Percentiles rank a stretch among this genome's conserved stretches.
Conservation (phyloP, 352 stramenopile genomes). For the Phytophthora pseudosyringae region DNA sequence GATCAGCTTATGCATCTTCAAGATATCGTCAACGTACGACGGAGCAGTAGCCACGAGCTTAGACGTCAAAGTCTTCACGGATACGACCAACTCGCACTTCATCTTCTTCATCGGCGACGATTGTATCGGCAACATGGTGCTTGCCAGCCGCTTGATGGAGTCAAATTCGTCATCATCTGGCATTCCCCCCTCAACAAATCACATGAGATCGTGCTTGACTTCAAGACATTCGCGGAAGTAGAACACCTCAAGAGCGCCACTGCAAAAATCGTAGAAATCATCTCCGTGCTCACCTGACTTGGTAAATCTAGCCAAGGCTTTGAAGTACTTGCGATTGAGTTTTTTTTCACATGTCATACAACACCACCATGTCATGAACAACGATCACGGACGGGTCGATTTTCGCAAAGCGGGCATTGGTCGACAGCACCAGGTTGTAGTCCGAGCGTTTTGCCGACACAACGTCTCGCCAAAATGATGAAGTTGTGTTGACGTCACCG, state of each 20-base stretch:
- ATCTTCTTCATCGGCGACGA: slow-evolving; percentile 6
- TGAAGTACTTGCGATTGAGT: slow-evolving; percentile 5
- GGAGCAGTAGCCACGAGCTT: neutral
- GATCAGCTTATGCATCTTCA: slow-evolving; percentile 18
- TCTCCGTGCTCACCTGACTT: slow-evolving; percentile 1
- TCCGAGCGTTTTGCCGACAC: slow-evolving; percentile 1
- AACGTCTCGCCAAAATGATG: slow-evolving; percentile 19
- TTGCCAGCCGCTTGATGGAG: slow-evolving; percentile 1
- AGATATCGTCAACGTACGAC: neutral
- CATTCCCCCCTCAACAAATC: slow-evolving; percentile 12
- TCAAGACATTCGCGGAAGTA: slow-evolving; percentile 9
- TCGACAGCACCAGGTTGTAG: slow-evolving; percentile 3
- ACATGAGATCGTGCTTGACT: slow-evolving; percentile 12
- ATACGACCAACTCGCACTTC: slow-evolving; percentile 4
- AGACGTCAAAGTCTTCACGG: neutral
- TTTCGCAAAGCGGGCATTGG: slow-evolving; percentile 1
- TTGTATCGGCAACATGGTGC: neutral
- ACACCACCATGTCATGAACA: neutral
- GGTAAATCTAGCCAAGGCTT: slow-evolving; percentile 1
- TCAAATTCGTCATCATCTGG: slow-evolving; percentile 8
- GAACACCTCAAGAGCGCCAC: slow-evolving; percentile 1
- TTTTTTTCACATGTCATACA: slow-evolving; percentile 13
- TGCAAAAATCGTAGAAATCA: slow-evolving; percentile 14
- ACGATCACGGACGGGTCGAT: slow-evolving; percentile 6
- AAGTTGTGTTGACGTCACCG: neutral